Evolutionary conservation across 805 yeast species (phyloP).

Genomic region (Sugiyamaella mastotermitis): DNA sequence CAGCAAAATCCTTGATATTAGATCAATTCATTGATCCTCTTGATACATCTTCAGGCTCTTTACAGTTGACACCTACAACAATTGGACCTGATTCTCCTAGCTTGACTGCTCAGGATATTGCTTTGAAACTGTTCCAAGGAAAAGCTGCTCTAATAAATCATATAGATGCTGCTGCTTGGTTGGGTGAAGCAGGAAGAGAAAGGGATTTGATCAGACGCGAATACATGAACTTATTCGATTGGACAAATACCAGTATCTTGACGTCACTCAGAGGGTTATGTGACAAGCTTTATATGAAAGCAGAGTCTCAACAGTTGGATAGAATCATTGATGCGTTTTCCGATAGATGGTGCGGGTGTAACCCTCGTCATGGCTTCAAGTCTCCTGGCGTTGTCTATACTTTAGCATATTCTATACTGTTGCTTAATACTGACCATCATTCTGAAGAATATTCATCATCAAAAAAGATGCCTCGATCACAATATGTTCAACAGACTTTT

Average conservation of each 20-base stretch:
- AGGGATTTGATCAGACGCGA: slow-evolving; percentile 15
- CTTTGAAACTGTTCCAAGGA: slow-evolving; percentile 16
- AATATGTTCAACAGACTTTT: slow-evolving; percentile 22
- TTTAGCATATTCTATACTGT: slow-evolving; percentile 61
- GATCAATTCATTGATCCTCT: too few species aligned
- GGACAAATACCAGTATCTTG: slow-evolving; percentile 46
- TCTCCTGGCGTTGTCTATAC: slow-evolving; percentile 58
- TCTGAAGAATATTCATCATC: slow-evolving; percentile 34
- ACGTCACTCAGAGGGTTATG: slow-evolving; percentile 56
- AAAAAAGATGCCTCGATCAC: slow-evolving; percentile 33
- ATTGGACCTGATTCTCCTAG: too few species aligned
- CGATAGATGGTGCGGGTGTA: slow-evolving; percentile 49
- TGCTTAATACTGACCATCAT: slow-evolving; percentile 73
- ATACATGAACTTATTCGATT: slow-evolving; percentile 33
- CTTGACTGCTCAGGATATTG: slow-evolving; percentile 10
- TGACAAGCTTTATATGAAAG: slow-evolving; percentile 61
- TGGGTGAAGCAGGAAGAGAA: slow-evolving; percentile 19
- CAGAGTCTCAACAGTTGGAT: slow-evolving; percentile 79
- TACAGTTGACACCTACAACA: too few species aligned
- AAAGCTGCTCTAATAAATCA: slow-evolving; percentile 12
- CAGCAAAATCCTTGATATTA: too few species aligned
- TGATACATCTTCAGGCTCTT: too few species aligned
- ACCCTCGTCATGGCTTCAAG: slow-evolving; percentile 43
- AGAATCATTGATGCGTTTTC: slow-evolving; percentile 65
- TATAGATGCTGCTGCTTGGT: slow-evolving; percentile 19